Base-by-base conservation (phyloP, 306 rosid species). In the Pterocarpus santalinus region DNA sequence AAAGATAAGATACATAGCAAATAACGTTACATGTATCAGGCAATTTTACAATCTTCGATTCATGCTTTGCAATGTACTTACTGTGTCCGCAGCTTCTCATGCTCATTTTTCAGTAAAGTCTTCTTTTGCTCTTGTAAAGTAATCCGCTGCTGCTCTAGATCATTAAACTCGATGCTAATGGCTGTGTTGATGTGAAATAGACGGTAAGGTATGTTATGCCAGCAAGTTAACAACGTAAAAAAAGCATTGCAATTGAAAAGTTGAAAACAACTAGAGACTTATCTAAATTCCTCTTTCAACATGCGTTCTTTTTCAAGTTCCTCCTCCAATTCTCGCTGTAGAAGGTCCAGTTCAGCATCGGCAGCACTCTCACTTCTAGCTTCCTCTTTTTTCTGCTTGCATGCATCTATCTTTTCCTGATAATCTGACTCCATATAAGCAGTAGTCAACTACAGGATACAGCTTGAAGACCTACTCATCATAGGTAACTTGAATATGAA, bases 201-300 rank as follows among this genome's bases (percentile, higher is more conserved):
- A 64, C 11, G 10, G 47, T 62, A 44, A 85, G 82, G 77, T 72
- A 74, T 77, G 36, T 72, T 67, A 84, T 70, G 28, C 38, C 70
- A 52, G 55, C 65, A 78, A 62, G 28, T 46, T 64, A 41, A 43
- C 33, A 78, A 75, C 53, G 28, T 36, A 36, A 65, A 66, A 73
- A 76, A 35, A 73, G 60, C 63, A 28, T 16, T 22, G 22, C 44
- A 69, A 73, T 52, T 73, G 60, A 69, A 81, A 39, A 64, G 8
- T 49, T 28, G 13, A 38, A 71, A 81, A 65, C 70, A 44, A 79
- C 61, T 56, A 61, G 80, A 81, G 60, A 86, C 99, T 89, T 87
- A 95, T 95, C 98, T 93, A 55, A 91, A 85, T 86, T 92, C 98
- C 85, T 93, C 97, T 88, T 79, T 81, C 71, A 88, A 85, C 63